phyloP scores from a whole-genome alignment of 2,329 filamentous ascomycete genomes.

The Dactylellina leptospora region DNA sequence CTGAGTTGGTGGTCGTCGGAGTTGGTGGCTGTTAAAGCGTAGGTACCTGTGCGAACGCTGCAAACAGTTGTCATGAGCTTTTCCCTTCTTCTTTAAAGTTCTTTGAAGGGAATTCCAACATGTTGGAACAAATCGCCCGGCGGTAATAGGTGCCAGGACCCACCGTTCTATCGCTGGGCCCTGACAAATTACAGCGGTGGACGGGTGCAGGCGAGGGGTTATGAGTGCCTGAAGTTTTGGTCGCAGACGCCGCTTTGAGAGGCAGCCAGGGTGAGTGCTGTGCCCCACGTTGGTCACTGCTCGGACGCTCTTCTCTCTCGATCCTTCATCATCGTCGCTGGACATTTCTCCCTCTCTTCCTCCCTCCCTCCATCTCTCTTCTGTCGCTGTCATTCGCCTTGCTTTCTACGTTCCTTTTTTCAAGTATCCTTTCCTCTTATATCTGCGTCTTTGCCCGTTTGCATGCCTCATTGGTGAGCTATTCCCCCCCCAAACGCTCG shows the following conservation, averaged over 20 bases:
- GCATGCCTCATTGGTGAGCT: background rate
- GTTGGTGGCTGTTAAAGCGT: too few relatives aligned
- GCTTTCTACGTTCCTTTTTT: too few relatives aligned
- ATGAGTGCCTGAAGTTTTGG: slow-evolving; percentile 6
- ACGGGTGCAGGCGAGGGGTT: background rate
- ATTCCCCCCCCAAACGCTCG: background rate
- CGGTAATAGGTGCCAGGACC: background rate
- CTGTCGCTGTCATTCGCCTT: too few relatives aligned
- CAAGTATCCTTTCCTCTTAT: too few relatives aligned
- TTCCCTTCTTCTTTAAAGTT: too few relatives aligned
- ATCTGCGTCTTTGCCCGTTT: too few relatives aligned
- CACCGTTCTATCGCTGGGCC: background rate
- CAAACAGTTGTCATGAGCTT: too few relatives aligned
- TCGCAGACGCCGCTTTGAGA: background rate
- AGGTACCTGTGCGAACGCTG: too few relatives aligned
- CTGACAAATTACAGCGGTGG: background rate
- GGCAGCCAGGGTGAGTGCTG: background rate
- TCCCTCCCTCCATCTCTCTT: background rate
- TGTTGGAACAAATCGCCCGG: background rate
- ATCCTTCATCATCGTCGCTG: background rate
- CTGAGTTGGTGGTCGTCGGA: too few relatives aligned
- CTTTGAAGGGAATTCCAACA: background rate
- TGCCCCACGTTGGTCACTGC: background rate
- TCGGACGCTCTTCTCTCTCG: background rate
- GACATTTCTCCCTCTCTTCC: background rate